Evolutionary conservation across 345 rosid genomes (phyloP), one percentile per base, ranked within the genome.

Genomic region (Clarkia xantiana): DNA sequence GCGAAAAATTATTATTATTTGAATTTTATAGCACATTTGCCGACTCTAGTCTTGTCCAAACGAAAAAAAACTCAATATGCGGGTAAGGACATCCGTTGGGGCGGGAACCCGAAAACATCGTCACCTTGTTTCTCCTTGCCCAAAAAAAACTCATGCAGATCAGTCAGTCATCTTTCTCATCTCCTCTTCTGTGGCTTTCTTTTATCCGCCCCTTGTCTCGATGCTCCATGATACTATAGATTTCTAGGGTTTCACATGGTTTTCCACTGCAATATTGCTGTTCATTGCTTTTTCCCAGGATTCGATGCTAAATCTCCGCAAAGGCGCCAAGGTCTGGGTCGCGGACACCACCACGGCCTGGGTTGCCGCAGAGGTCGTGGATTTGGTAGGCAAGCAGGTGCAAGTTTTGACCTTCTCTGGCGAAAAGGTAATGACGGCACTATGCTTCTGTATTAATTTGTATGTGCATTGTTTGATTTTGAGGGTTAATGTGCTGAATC

Each of bases 301-400:
- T 23, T 16, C 40, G 54, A 71, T n/a, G 29, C 22, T 71, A 80
- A 79, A 58, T 67, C 64, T 75, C 18, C 86, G 93, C 8, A 73
- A 59, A 44, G 96, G 93, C 49, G 63, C 84, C 18, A 83, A 81
- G 63, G 98, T 86, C 19, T 91, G 93, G 94, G 78, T 64, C 9
- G 89, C 77, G 58, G 98, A 91, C 72, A 78, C 64, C 74, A 58
- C 58, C 66, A 72, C 69, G 55, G 98, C 98, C 45, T 91, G 98
- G 98, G 64, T 76, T 25, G 75, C 89, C 0, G 89, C 81, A 18
- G 85, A 91, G 36, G 77, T 91, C 0, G 47, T 61, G 51, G 80
- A 71, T 62, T 74, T 70, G 18, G 40, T 46, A 0, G 80, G 77
- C 11, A 77, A 71, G 57, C 80, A 79, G 57, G 71, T 81, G 17